phyloP scores from a whole-genome alignment of 768 basidiomycete genomes.

The Naganishia vaughanmartiniae region DNA sequence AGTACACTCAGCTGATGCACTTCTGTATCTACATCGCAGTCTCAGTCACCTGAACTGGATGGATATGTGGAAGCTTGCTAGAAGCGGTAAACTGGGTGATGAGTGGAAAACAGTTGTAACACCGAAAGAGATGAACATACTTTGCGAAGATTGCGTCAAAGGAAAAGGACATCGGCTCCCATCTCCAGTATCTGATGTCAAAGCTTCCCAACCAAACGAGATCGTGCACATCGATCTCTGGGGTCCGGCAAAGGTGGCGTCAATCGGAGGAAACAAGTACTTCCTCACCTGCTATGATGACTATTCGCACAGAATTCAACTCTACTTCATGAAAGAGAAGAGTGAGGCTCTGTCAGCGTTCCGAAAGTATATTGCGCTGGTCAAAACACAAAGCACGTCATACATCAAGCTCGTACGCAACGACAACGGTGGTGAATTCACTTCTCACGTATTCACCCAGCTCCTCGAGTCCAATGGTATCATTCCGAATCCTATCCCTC shows the following conservation, averaged over 20 bases:
- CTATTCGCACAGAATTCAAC: neutral
- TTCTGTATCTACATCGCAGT: slow-evolving; percentile 10
- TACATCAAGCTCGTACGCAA: slow-evolving; percentile 29
- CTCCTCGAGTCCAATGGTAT: slow-evolving; percentile 20
- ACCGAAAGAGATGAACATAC: neutral
- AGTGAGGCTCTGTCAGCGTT: slow-evolving; percentile 12
- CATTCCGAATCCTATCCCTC: slow-evolving; percentile 9
- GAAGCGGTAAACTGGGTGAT: neutral
- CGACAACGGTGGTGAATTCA: slow-evolving; percentile 36
- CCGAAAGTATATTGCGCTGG: slow-evolving; percentile 8
- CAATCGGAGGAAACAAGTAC: neutral
- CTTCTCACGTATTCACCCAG: slow-evolving; percentile 11
- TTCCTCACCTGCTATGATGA: slow-evolving; percentile 23
- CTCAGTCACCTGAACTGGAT: neutral
- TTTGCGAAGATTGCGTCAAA: slow-evolving; percentile 2
- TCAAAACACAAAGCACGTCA: slow-evolving; percentile 1
- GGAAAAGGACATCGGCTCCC: slow-evolving; percentile 13
- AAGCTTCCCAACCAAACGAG: neutral
- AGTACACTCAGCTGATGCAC: neutral
- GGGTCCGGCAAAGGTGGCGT: neutral
- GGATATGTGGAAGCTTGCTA: slow-evolving; percentile 8
- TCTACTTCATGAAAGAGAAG: slow-evolving; percentile 15
- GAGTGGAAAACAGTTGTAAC: neutral
- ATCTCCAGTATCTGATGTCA: neutral
- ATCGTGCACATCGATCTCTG: slow-evolving; percentile 6